Evolutionary conservation across 1,139 yeast species (phyloP).

Genomic region (Candida sp.): DNA sequence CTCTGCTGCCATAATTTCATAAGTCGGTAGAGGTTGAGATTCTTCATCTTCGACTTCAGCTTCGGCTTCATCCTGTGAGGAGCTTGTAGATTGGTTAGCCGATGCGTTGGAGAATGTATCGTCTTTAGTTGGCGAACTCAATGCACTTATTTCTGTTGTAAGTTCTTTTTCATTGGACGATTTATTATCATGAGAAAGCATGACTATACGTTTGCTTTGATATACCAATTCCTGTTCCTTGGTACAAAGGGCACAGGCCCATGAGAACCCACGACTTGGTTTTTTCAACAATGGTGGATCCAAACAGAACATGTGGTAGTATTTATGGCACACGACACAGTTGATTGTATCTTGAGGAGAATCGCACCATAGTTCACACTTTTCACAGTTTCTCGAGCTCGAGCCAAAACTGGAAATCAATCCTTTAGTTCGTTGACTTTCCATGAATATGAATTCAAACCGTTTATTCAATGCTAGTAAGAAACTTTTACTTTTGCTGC

Average conservation of each 20-base stretch:
- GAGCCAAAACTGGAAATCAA: constrained; percentile 61
- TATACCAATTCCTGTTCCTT: constrained; percentile 33
- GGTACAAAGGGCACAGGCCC: constrained; percentile 88
- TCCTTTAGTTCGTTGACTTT: constrained; percentile 64
- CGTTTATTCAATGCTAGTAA: constrained; percentile 63
- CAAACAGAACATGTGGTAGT: constrained; percentile 79
- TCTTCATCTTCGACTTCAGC: constrained; percentile 5
- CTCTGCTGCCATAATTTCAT: constrained; percentile 57
- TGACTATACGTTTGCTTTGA: constrained; percentile 28
- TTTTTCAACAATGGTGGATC: constrained; percentile 80
- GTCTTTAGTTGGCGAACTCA: constrained; percentile 14
- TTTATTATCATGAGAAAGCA: constrained; percentile 44
- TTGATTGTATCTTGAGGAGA: constrained; percentile 69
- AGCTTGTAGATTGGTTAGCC: constrained; percentile 4
- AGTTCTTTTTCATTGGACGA: constrained; percentile 36
- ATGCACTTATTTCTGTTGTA: constrained; percentile 19
- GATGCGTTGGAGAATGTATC: constrained; percentile 1
- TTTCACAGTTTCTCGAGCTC: constrained; percentile 53
- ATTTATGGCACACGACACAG: constrained; percentile 73
- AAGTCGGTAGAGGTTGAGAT: constrained; percentile 40
- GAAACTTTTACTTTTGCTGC: constrained; percentile 54
- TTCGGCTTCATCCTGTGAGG: constrained; percentile 4
- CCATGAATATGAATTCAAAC: constrained; percentile 74
- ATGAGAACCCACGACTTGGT: constrained; percentile 86
- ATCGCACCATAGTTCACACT: constrained; percentile 80